Base-by-base conservation (phyloP, 805 yeast species). In the Starmerella etchellsii region DNA sequence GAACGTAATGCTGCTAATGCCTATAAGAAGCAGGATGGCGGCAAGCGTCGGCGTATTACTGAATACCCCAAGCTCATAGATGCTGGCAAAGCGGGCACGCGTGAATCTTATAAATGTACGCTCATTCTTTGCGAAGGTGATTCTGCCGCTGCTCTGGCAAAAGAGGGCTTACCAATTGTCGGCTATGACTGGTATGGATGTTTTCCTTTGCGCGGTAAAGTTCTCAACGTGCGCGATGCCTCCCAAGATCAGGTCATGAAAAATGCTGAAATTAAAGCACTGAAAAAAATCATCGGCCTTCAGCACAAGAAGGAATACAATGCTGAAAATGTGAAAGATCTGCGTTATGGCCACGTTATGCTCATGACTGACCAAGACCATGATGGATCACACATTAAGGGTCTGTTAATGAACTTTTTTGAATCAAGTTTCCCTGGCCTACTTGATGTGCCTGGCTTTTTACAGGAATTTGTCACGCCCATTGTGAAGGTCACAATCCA, bases 291-390 rank as follows among this genome's bases (percentile, higher is more conserved):
- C 53, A 81, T 91, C 67, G 98, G 98, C 18, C 67, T 91, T 41
- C 95, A 87, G 60, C 98, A 91, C 62, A 84, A 81, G 54, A 88
- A 84, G 62, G 68, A 67, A 32, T 91, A 91, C 57, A 77, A 76
- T 18, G 79, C 77, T 49, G 67, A 81, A 14, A 33, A 19, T 14
- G 18, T 30, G 13, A 27, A 27, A 27, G 76, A 79, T 3, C 66
- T 91, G 47, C 75, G 98, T 59, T 91, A 91, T 57, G 98, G 98
- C 28, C 95, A 85, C 59, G 72, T 91, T 38, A 91, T 91, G 97
- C 85, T 91, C 58, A 91, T 91, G 97, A 85, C 98, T 6, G 98
- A 91, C 80, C 98, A 91, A 64, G 98, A 91, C 83, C 94, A 87
- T 53, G 98, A 91, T 70, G 98, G 98, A 46, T 81, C 94, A 15